Evolutionary conservation across 1,139 yeast species (phyloP).

Genomic region (Sugiyamaella xylanicola): DNA sequence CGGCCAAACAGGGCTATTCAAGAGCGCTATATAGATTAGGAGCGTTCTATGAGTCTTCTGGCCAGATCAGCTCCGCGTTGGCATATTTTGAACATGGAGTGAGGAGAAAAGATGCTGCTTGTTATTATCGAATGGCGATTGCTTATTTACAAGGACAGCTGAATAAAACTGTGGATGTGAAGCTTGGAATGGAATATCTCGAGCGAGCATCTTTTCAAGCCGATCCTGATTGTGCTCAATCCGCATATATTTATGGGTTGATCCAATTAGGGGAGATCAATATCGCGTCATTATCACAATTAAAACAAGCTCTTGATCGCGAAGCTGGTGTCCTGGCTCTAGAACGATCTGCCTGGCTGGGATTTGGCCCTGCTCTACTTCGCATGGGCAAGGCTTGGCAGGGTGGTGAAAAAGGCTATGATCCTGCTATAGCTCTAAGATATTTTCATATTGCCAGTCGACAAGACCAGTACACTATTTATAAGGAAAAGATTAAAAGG

Average conservation of each 20-base stretch:
- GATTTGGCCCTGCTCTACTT: constrained; percentile 45
- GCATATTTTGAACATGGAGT: constrained; percentile 42
- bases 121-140: constrained; percentile 43
- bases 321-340: constrained; percentile 39
- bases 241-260: constrained; percentile 44
- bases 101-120: constrained; percentile 41
- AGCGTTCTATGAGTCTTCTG: constrained; percentile 39
- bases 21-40: constrained; percentile 45
- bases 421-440: constrained; percentile 43
- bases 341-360: constrained; percentile 44
- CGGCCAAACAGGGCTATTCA: constrained; percentile 40
- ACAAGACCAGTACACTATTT: constrained; percentile 40
- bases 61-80: constrained; percentile 36
- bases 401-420: constrained; percentile 43
- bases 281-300: constrained; percentile 20
- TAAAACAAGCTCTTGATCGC: constrained; percentile 18
- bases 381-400: constrained; percentile 48
- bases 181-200: constrained; percentile 37
- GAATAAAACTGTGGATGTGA: constrained; percentile 34
- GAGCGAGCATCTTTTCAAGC: constrained; percentile 38
- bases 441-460: constrained; percentile 45
- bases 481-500: constrained; percentile 26
- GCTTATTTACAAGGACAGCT: constrained; percentile 43
- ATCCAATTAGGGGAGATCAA: constrained; percentile 42
- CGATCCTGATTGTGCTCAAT: constrained; percentile 46